Conservation (phyloP, 768 basidiomycete species). For the Kwoniella dejecticola region DNA sequence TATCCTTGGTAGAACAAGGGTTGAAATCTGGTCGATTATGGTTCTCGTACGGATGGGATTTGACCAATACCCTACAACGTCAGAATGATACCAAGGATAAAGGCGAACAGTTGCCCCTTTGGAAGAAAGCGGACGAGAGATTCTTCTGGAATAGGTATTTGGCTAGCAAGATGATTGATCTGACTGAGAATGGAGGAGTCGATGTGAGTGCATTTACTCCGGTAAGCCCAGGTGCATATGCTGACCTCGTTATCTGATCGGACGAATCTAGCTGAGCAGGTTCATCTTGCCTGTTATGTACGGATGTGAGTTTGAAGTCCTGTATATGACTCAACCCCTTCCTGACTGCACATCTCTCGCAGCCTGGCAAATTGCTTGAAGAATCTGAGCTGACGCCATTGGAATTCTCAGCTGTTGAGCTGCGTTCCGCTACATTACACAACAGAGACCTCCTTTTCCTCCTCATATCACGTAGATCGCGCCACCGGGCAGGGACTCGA, state of each 20-base stretch:
- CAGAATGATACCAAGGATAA: constrained; percentile 64
- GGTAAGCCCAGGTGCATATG: no score
- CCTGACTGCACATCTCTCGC: background rate
- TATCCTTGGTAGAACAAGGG: constrained; percentile 83
- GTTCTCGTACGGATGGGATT: constrained; percentile 87
- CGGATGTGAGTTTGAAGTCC: constrained; percentile 70
- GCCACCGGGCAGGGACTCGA: constrained; percentile 91
- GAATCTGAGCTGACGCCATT: no score
- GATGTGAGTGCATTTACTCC: constrained; percentile 63
- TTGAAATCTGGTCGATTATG: constrained; percentile 76
- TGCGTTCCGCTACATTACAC: constrained; percentile 73
- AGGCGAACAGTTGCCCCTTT: constrained; percentile 30
- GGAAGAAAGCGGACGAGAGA: constrained; percentile 78
- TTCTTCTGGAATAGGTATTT: constrained; percentile 97
- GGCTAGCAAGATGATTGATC: constrained; percentile 67
- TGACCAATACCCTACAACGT: constrained; percentile 81
- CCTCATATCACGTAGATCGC: constrained; percentile 89
- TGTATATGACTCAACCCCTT: background rate
- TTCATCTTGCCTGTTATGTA: constrained; percentile 93
- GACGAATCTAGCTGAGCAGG: constrained; percentile 67
- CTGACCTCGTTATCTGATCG: no score
- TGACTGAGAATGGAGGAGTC: constrained; percentile 61
- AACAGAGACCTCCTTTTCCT: constrained; percentile 77
- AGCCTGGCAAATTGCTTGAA: background rate
- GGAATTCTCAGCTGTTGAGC: constrained; percentile 70